A percentile compares a stretch with the other conserved stretches of the same genome.
phyloP scores from a whole-genome alignment of 1,139 yeast genomes.

The Suhomyces guaymorum region DNA sequence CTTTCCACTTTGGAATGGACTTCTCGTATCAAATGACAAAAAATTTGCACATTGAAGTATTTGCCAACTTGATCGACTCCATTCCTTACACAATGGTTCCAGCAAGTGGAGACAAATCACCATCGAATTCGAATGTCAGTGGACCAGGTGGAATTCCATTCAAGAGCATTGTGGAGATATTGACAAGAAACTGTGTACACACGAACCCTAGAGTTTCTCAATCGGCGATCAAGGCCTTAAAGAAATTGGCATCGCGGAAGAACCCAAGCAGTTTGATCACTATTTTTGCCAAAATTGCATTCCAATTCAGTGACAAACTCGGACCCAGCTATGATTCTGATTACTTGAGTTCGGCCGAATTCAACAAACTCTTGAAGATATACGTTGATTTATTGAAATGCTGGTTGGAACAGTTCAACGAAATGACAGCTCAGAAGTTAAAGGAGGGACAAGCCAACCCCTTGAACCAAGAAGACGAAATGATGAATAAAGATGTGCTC shows the following conservation, averaged over 20 bases:
- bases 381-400: slow-evolving; percentile 77
- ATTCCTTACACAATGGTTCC: slow-evolving; percentile 67
- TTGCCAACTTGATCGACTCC: slow-evolving; percentile 68
- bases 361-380: slow-evolving; percentile 59
- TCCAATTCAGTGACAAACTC: slow-evolving; percentile 72
- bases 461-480: slow-evolving; percentile 39
- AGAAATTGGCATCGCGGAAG: slow-evolving; percentile 62
- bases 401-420: slow-evolving; percentile 71
- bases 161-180: slow-evolving; percentile 66
- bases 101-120: slow-evolving; percentile 25
- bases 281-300: slow-evolving; percentile 76
- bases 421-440: slow-evolving; percentile 20
- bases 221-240: slow-evolving; percentile 65
- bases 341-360: slow-evolving; percentile 57
- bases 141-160: slow-evolving; percentile 50
- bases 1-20: slow-evolving; percentile 58
- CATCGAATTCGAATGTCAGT: slow-evolving; percentile 4
- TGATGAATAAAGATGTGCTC: slow-evolving; percentile 43
- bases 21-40: slow-evolving; percentile 33
- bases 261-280: slow-evolving; percentile 75
- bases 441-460: slow-evolving; percentile 22
- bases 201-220: slow-evolving; percentile 58
- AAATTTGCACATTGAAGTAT: slow-evolving; percentile 55
- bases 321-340: slow-evolving; percentile 51
- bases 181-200: slow-evolving; percentile 77